phyloP scores from a whole-genome alignment of 805 yeast genomes.

The Candida coleopterorum region DNA sequence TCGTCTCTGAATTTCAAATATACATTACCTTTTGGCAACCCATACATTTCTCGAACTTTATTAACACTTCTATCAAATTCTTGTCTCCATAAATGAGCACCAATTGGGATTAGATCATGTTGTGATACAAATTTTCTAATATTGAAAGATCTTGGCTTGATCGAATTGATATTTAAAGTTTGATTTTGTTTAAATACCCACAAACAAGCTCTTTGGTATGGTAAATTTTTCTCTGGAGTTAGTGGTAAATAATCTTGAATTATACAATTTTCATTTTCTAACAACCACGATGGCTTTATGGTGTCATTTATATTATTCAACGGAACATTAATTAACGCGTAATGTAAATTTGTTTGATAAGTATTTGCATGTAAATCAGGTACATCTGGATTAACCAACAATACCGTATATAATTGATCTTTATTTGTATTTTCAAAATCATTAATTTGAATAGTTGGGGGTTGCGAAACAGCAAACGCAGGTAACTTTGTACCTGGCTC shows the following conservation, averaged over 20 bases:
- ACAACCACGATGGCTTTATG: constrained; percentile 42
- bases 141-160: constrained; percentile 52
- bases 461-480: constrained; percentile 64
- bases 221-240: constrained; percentile 83
- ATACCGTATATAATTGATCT: constrained; percentile 59
- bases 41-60: constrained; percentile 64
- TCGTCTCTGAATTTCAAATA: constrained; percentile 56
- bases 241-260: constrained; percentile 72
- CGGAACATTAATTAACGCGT: constrained; percentile 69
- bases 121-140: constrained; percentile 61
- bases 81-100: constrained; percentile 91
- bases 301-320: constrained; percentile 54
- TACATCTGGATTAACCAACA: constrained; percentile 87
- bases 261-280: constrained; percentile 23
- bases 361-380: constrained; percentile 72
- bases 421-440: constrained; percentile 54
- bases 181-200: constrained; percentile 83
- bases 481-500: constrained; percentile 77
- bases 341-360: constrained; percentile 66
- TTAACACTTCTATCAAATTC: constrained; percentile 73
- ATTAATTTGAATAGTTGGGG: constrained; percentile 74
- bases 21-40: constrained; percentile 70
- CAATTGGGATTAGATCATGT: constrained; percentile 66
- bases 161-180: constrained; percentile 3
- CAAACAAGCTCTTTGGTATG: constrained; percentile 73